A percentile compares a stretch with the other conserved stretches of the same genome.
These are phyloP conservation scores for Leccinum uliginosum DNA, from an alignment of 768 basidiomycete species.

Conservation along the genomic window DNA sequence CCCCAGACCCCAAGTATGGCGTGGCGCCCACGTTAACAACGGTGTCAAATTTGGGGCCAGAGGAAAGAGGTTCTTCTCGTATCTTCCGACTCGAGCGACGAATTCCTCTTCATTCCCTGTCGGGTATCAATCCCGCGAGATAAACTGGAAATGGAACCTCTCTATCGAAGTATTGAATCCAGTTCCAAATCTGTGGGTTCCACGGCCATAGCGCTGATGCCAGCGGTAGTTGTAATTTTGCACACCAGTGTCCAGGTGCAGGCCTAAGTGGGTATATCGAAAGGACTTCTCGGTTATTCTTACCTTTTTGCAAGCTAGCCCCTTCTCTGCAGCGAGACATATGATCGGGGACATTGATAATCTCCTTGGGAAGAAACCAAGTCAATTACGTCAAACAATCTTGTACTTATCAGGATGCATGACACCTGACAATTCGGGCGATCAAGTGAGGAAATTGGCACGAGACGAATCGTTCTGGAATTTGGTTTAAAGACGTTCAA, in stretches of 20 bases:
- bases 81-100: neutral
- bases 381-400: no score
- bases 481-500: no score
- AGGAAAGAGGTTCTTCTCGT: neutral
- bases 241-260: no score
- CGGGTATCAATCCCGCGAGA: neutral
- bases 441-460: neutral
- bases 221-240: no score
- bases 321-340: no score
- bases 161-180: neutral
- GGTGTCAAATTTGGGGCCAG: neutral
- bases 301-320: no score
- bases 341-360: no score
- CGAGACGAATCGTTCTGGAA: neutral
- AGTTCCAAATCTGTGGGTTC: neutral
- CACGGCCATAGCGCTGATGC: neutral
- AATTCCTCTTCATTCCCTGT: neutral
- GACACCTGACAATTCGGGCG: neutral
- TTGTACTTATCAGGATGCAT: neutral
- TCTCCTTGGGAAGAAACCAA: no score
- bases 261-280: no score
- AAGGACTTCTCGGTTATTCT: no score
- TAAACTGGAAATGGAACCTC: neutral
- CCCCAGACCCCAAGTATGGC: no score
- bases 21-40: neutral